phyloP scores from a whole-genome alignment of 2,329 filamentous ascomycete species.

The Xylariaceae sp. region DNA sequence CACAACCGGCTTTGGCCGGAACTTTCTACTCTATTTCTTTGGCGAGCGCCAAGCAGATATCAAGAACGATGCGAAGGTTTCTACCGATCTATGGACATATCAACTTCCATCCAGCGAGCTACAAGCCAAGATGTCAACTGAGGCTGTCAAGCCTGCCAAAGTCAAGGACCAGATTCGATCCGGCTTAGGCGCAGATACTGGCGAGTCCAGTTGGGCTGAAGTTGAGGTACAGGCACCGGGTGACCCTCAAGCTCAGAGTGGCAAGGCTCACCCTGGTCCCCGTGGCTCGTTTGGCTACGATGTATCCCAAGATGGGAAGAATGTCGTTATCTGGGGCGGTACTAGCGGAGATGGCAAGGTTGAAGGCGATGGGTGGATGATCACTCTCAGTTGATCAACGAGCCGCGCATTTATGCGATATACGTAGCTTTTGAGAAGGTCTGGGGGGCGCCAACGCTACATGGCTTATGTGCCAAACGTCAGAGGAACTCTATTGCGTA shows the following conservation, averaged over 20 bases:
- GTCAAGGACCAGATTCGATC: conserved; percentile 47
- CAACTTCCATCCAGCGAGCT: conserved; percentile 41
- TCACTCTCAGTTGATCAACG: conserved; percentile 21
- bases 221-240: conserved; percentile 43
- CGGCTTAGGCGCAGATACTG: conserved; percentile 41
- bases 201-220: conserved; percentile 47
- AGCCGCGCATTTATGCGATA: too few species aligned
- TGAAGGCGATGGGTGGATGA: conserved; percentile 38
- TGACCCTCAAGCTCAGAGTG: conserved; percentile 37
- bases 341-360: conserved; percentile 37
- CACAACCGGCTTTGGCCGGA: conserved; percentile 47
- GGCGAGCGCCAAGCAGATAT: conserved; percentile 33
- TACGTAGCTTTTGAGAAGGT: too few species aligned
- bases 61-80: conserved; percentile 20
- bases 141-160: conserved; percentile 41
- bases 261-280: conserved; percentile 38
- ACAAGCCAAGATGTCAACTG: conserved; percentile 21
- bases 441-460: too few species aligned
- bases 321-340: conserved; percentile 52
- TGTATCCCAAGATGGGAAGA: conserved; percentile 43
- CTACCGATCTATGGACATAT: conserved; percentile 48
- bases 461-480: too few species aligned
- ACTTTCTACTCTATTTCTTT: conserved; percentile 49
- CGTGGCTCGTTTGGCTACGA: conserved; percentile 38
- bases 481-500: too few species aligned